Conservation (phyloP, 148 eudicot species). For the Persicaria tinctoria region DNA sequence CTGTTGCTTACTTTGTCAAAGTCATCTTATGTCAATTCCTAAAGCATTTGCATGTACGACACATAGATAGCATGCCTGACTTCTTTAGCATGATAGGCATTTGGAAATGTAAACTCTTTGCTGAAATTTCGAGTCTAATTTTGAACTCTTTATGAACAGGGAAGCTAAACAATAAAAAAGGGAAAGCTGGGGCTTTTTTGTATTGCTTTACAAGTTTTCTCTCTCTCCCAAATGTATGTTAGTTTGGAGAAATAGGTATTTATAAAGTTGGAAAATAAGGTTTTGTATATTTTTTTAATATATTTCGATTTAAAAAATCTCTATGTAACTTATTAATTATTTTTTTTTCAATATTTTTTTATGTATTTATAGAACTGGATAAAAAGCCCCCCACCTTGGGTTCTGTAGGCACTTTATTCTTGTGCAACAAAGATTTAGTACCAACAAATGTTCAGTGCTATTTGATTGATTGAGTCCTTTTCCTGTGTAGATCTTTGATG, state of each 20-base stretch:
- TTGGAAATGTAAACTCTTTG: not conserved
- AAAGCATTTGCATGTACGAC: not conserved
- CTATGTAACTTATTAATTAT: not conserved
- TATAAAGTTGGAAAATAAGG: not conserved
- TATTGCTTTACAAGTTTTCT: not conserved
- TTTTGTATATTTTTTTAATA: not conserved
- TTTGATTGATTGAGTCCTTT: constrained; percentile 6
- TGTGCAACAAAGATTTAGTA: not conserved
- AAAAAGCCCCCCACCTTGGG: not conserved
- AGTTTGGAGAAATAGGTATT: too few relatives aligned
- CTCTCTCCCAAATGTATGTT: not conserved
- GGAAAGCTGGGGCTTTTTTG: not conserved
- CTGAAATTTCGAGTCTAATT: not conserved
- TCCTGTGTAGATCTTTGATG: constrained; percentile 58
- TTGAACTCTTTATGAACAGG: not conserved
- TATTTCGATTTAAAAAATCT: too few relatives aligned
- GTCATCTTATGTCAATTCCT: not conserved
- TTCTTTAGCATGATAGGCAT: not conserved
- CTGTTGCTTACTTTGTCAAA: not conserved
- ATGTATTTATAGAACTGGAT: not conserved
- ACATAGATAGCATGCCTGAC: not conserved
- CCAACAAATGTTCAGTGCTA: not conserved
- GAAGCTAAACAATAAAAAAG: not conserved
- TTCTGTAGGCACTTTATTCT: not conserved
- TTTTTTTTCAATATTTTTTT: not conserved